Percentiles rank a stretch among this genome's conserved stretches.
These are phyloP conservation scores for Ceratobasidium papillatum DNA, from an alignment of 1,284 basidiomycete genomes.

Conservation along the genomic window DNA sequence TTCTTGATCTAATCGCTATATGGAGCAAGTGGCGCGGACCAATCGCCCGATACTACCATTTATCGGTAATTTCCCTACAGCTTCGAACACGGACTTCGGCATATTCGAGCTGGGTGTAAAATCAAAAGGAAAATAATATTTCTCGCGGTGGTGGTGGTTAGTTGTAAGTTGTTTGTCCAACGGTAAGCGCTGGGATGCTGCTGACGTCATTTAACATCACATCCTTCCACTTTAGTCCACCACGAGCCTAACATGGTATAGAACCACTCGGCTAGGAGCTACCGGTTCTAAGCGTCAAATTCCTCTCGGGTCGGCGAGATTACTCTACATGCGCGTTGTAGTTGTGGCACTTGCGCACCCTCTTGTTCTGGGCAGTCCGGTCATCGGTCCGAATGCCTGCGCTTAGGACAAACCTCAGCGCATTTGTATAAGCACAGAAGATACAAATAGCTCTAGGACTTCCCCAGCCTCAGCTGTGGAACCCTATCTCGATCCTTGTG, in stretches of 20 bases:
- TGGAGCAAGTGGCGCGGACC: conserved; percentile 1
- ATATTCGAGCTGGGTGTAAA: neutral
- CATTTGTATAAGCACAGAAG: neutral
- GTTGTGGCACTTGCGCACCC: neutral
- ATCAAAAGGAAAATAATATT: too few relatives aligned
- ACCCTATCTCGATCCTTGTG: conserved; percentile 16
- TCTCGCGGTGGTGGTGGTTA: neutral
- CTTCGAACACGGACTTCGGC: neutral
- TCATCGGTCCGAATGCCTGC: neutral
- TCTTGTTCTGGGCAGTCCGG: neutral
- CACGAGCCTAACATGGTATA: neutral
- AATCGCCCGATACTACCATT: neutral
- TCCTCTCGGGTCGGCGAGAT: neutral
- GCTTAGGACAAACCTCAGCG: neutral
- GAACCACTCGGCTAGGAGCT: neutral
- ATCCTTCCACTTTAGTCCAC: neutral
- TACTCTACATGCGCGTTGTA: neutral
- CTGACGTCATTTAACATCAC: neutral
- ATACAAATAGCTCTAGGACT: conserved; percentile 26
- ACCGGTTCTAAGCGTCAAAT: conserved; percentile 14
- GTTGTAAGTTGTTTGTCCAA: neutral
- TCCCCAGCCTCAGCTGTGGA: neutral
- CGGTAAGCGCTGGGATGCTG: neutral
- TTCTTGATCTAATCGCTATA: neutral
- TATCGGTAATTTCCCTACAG: neutral